These are phyloP conservation scores for Globisporangium paddicum DNA, from an alignment of 352 stramenopile species.

Conservation along the genomic window DNA sequence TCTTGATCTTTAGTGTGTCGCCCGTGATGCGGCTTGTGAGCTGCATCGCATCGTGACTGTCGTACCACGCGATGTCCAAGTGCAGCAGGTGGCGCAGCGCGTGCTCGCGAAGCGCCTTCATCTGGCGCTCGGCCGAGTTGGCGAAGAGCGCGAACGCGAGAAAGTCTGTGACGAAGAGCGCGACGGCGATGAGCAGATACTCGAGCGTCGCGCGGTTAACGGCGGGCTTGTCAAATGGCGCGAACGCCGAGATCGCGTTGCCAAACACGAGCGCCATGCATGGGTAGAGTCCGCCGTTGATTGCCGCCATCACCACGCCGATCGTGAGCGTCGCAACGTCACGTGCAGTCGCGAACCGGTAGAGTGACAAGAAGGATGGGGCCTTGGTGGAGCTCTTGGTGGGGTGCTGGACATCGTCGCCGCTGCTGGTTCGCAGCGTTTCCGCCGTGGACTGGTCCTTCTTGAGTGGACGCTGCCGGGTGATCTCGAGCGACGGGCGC, in stretches of 20 bases:
- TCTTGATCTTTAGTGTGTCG: conserved; percentile 52
- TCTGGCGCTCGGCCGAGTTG: conserved; percentile 31
- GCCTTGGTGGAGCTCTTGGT: background rate
- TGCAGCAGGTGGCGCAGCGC: conserved; percentile 41
- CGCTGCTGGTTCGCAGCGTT: background rate
- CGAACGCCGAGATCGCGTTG: conserved; percentile 34
- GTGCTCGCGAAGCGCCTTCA: conserved; percentile 34
- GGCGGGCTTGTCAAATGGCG: conserved; percentile 18
- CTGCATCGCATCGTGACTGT: conserved; percentile 33
- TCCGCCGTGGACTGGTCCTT: background rate
- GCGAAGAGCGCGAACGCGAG: conserved; percentile 24
- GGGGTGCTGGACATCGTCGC: background rate
- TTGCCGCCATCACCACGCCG: conserved; percentile 13
- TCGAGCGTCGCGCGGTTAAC: conserved; percentile 25
- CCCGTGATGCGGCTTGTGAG: conserved; percentile 39
- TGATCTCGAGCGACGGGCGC: background rate
- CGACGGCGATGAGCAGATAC: conserved; percentile 25
- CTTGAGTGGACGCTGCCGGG: background rate
- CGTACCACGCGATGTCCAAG: conserved; percentile 53
- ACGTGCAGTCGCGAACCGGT: conserved; percentile 22
- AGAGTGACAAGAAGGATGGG: conserved; percentile 19
- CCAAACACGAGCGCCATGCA: conserved; percentile 40
- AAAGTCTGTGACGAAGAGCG: conserved; percentile 32
- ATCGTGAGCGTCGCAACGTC: conserved; percentile 18
- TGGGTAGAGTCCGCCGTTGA: conserved; percentile 26